Evolutionary conservation across 179 eudicot genomes (phyloP), one percentile per base, ranked within the genome.

Genomic region (Corrigiola litoralis): DNA sequence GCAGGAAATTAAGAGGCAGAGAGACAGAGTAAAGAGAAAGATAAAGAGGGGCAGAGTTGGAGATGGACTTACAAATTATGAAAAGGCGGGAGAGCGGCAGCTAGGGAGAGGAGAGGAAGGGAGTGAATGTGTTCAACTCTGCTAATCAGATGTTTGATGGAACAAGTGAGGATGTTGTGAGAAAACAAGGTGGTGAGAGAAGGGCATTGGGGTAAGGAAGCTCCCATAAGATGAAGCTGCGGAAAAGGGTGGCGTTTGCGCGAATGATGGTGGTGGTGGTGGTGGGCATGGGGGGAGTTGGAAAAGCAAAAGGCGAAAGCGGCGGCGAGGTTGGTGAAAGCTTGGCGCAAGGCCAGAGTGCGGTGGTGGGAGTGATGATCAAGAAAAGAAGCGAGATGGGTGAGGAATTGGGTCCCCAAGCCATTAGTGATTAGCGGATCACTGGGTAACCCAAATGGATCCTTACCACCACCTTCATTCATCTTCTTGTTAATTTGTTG

Each of bases 51-150:
- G 25, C 14, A 47, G 1, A 12, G 2, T 0, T 11, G 32, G 3
- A 24, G 6, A 57, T 57, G 13, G 6, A 52, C 96, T 82, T 78
- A 92, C 96, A 79, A 37, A 65, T 78, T 79, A 58, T 75, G 68
- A 31, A 82, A 65, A 2, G 90, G 90, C 17, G 88, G 87, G 36
- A 87, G 29, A 29, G 88, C 85, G 40, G 85, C 86, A 60, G 88
- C 92, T 46, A 92, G 55, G 9, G 90, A 85, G 23, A 87, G 77
- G 50, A 79, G 18, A 0, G 92, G 85, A 66, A 84, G 33, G 6
- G 84, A 70, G 21, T 69, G 81, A 51, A 80, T 68, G 55, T 75
- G 70, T 42, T 77, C 77, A 46, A 77, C 80, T 75, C 67, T 75
- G 69, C 49, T 71, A 17, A 55, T 56, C 23, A 83, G 29, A 73